A percentile compares a stretch with the other conserved stretches of the same genome.
phyloP scores from a whole-genome alignment of 345 rosid species.

The Pistacia vera region DNA sequence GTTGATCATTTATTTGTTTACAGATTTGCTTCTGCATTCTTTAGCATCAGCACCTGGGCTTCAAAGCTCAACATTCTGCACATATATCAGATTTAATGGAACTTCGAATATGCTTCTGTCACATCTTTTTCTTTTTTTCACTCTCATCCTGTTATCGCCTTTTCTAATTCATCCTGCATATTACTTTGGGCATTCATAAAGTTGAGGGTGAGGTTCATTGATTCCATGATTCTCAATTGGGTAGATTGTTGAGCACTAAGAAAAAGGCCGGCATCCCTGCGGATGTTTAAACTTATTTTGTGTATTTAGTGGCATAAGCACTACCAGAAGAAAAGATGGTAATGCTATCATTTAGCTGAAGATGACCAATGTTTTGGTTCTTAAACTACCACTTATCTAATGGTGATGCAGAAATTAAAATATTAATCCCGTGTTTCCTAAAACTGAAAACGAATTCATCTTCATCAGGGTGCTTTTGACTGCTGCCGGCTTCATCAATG shows the following conservation, averaged over 20 bases:
- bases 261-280: constrained; percentile 10
- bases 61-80: not conserved
- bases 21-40: not conserved
- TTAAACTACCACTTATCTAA: not conserved
- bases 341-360: not conserved
- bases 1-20: not conserved
- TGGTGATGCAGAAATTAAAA: not conserved
- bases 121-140: not conserved
- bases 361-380: not conserved
- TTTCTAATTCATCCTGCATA: constrained; percentile 8
- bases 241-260: constrained; percentile 32
- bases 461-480: not conserved
- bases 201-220: constrained; percentile 16
- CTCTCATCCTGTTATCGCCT: constrained; percentile 7
- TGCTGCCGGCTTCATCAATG: not conserved
- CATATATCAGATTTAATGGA: not conserved
- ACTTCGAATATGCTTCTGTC: not conserved
- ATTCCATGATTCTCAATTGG: constrained; percentile 25
- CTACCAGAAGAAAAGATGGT: not conserved
- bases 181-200: constrained; percentile 30
- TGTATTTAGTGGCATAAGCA: constrained; percentile 34
- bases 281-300: not conserved
- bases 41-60: not conserved
- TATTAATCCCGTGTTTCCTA: not conserved
- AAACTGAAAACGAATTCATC: not conserved